phyloP scores from a whole-genome alignment of 177 flowering plant species.

The Vitis hybrid region DNA sequence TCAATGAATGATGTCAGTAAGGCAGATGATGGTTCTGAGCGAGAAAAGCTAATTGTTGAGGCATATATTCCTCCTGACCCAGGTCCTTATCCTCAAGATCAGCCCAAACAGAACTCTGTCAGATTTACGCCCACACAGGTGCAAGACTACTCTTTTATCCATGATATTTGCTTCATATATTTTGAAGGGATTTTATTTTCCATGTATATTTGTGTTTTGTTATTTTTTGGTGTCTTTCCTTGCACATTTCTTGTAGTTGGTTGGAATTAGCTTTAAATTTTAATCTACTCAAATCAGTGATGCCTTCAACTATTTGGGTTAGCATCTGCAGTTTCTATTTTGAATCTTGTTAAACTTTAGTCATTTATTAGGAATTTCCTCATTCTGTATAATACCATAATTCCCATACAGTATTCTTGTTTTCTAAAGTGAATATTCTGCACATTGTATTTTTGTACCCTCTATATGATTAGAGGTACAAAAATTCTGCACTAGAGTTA shows the following conservation, averaged over 20 bases:
- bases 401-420: too few relatives aligned
- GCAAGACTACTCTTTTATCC: not conserved
- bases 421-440: too few relatives aligned
- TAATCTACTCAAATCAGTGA: not conserved
- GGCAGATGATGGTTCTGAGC: conserved; percentile 36
- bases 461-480: too few relatives aligned
- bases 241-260: not conserved
- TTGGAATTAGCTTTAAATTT: not conserved
- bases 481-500: too few relatives aligned
- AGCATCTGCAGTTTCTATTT: too few relatives aligned
- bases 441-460: too few relatives aligned
- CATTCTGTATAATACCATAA: too few relatives aligned
- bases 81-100: conserved; percentile 99
- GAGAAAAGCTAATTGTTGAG: conserved; percentile 73
- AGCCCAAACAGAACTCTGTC: conserved; percentile 89
- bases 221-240: not conserved
- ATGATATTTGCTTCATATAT: not conserved
- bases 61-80: conserved; percentile 92
- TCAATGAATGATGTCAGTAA: conserved; percentile 29
- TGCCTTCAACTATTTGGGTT: too few relatives aligned
- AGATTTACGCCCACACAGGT: conserved; percentile 97
- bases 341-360: too few relatives aligned
- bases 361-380: too few relatives aligned
- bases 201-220: not conserved
- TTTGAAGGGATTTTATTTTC: not conserved